Percentiles rank a stretch among this genome's conserved stretches.
Conservation (phyloP, 106 monocot species). For the Dendrobium nobile region DNA sequence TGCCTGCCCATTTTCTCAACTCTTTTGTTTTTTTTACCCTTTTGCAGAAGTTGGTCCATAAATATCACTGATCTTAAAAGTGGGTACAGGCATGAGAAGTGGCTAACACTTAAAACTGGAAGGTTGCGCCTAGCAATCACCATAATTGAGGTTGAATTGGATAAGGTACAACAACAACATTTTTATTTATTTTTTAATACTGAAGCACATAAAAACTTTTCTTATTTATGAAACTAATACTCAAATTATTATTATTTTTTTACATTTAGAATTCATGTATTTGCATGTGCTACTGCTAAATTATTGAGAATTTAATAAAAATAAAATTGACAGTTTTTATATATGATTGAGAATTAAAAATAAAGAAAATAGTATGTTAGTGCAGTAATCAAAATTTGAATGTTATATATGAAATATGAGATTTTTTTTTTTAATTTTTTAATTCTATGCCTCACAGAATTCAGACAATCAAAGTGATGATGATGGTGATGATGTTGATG, state of each 20-base stretch:
- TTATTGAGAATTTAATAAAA: too few species aligned
- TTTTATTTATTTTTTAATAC: not conserved
- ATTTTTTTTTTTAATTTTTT: too few species aligned
- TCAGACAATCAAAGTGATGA: not conserved
- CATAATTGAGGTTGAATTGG: slow-evolving; percentile 45
- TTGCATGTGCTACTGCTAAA: too few species aligned
- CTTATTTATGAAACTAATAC: not conserved
- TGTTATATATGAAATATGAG: too few species aligned
- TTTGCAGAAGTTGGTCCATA: slow-evolving; percentile 49
- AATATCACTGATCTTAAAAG: slow-evolving; percentile 51
- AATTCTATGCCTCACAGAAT: not conserved
- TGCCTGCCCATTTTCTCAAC: not conserved
- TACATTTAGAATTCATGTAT: too few species aligned
- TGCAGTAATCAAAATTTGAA: too few species aligned
- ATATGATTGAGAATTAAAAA: too few species aligned
- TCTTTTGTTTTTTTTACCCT: not conserved
- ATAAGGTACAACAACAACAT: slow-evolving; percentile 18
- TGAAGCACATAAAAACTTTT: not conserved
- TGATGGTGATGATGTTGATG: not conserved
- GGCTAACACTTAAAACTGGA: slow-evolving; percentile 75
- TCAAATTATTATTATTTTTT: too few species aligned
- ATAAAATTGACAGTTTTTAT: too few species aligned
- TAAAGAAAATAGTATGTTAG: too few species aligned
- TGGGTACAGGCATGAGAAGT: slow-evolving; percentile 77
- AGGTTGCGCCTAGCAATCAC: slow-evolving; percentile 78